phyloP scores from a whole-genome alignment of 169 alveolate species.

The Cryptosporidium ubiquitum region DNA sequence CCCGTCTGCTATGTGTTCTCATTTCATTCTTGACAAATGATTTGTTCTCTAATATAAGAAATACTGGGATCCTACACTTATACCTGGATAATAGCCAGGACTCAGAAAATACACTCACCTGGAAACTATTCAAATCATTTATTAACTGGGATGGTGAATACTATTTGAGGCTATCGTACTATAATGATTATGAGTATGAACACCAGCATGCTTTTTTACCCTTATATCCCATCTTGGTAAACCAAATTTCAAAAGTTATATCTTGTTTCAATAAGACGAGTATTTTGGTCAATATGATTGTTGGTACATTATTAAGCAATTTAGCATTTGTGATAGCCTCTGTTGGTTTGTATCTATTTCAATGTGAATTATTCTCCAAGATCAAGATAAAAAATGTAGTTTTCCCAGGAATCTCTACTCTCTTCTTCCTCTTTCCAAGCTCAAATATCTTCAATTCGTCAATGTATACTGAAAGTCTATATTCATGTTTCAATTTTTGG shows the following conservation, averaged over 20 bases:
- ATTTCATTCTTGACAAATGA: slow-evolving; percentile 28
- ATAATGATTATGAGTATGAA: slow-evolving; percentile 30
- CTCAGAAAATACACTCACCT: neutral
- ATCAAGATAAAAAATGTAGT: slow-evolving; percentile 4
- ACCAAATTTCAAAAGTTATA: neutral
- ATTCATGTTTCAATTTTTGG: slow-evolving; percentile 46
- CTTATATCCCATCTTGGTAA: slow-evolving; percentile 21
- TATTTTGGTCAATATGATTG: neutral
- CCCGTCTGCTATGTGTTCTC: slow-evolving; percentile 31
- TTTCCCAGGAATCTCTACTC: slow-evolving; percentile 51
- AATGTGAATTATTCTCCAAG: slow-evolving; percentile 8
- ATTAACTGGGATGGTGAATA: slow-evolving; percentile 69
- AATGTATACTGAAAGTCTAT: slow-evolving; percentile 65
- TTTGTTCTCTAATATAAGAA: slow-evolving; percentile 20
- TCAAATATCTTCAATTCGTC: slow-evolving; percentile 60
- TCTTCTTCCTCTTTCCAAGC: slow-evolving; percentile 47
- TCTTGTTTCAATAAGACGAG: neutral
- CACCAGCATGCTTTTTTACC: slow-evolving; percentile 71
- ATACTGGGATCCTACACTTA: slow-evolving; percentile 24
- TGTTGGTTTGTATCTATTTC: slow-evolving; percentile 46
- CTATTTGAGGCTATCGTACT: slow-evolving; percentile 38
- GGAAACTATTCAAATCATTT: slow-evolving; percentile 52
- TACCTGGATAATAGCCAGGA: slow-evolving; percentile 2
- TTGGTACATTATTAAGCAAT: slow-evolving; percentile 29
- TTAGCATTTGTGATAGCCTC: slow-evolving; percentile 36